Conservation (phyloP, 2,329 filamentous ascomycete species). For the Diaporthe batatas region DNA sequence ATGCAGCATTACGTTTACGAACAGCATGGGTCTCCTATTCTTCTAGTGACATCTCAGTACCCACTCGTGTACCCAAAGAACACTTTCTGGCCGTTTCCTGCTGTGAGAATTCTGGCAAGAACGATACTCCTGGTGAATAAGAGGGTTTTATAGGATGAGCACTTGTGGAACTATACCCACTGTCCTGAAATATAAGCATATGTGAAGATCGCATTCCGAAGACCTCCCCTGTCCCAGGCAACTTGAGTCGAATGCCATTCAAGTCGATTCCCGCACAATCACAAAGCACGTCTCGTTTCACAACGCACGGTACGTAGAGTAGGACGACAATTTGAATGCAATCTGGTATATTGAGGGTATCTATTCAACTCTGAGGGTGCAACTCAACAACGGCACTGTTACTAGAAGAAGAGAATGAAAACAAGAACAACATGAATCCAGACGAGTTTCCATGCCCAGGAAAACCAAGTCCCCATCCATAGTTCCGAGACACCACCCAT, state of each 20-base stretch:
- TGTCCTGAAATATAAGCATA: not conserved
- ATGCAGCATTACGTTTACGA: not conserved
- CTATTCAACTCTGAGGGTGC: conserved; percentile 43
- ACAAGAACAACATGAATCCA: conserved; percentile 2
- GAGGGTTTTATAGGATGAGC: not conserved
- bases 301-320: not conserved
- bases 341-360: conserved; percentile 43
- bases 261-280: no score
- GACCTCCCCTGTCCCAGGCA: no score
- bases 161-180: no score
- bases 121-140: not conserved
- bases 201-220: not conserved
- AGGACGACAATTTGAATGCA: conserved; percentile 13
- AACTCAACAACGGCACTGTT: conserved; percentile 38
- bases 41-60: no score
- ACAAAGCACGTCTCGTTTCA: not conserved
- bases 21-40: no score
- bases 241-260: not conserved
- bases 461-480: not conserved
- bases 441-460: conserved; percentile 11
- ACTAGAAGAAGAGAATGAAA: conserved; percentile 37
- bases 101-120: not conserved
- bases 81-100: not conserved
- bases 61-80: not conserved
- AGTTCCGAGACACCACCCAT: conserved; percentile 9